phyloP scores from a whole-genome alignment of 495 filamentous ascomycete species.

The Neurospora sp. region DNA sequence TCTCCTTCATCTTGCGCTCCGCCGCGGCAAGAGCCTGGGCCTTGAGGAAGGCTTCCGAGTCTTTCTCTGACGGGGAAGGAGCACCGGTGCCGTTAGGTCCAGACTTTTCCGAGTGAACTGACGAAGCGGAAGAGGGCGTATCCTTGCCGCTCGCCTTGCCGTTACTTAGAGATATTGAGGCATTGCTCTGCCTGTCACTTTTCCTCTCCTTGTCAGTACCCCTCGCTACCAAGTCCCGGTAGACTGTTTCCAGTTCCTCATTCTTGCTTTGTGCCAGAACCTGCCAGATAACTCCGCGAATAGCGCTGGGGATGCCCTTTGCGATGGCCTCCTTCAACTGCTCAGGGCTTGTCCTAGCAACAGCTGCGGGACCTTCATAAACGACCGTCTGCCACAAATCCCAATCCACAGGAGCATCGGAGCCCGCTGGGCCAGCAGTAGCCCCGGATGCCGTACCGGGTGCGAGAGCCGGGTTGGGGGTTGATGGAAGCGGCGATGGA shows the following conservation, averaged over 20 bases:
- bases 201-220: slow-evolving; percentile 68
- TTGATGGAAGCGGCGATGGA: slow-evolving; percentile 38
- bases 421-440: slow-evolving; percentile 53
- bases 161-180: slow-evolving; percentile 15
- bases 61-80: slow-evolving; percentile 49
- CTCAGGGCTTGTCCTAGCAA: slow-evolving; percentile 73
- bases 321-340: slow-evolving; percentile 87
- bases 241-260: slow-evolving; percentile 79
- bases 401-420: slow-evolving; percentile 77
- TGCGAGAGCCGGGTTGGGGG: slow-evolving; percentile 49
- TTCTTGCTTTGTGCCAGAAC: slow-evolving; percentile 90
- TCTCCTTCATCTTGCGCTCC: slow-evolving; percentile 63
- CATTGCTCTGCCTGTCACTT: slow-evolving; percentile 42
- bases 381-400: slow-evolving; percentile 96
- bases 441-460: slow-evolving; percentile 77
- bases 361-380: slow-evolving; percentile 78
- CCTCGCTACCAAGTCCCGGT: slow-evolving; percentile 67
- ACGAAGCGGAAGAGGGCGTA: slow-evolving; percentile 67
- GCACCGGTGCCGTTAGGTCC: slow-evolving; percentile 49
- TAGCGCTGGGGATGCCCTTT: slow-evolving; percentile 85
- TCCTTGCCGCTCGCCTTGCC: slow-evolving; percentile 44
- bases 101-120: slow-evolving; percentile 72
- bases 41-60: slow-evolving; percentile 54
- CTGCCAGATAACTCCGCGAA: slow-evolving; percentile 96
- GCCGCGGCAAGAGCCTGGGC: slow-evolving; percentile 53